Evolutionary conservation across 495 filamentous ascomycete species (phyloP).

Genomic region (Penicillium silybi): DNA sequence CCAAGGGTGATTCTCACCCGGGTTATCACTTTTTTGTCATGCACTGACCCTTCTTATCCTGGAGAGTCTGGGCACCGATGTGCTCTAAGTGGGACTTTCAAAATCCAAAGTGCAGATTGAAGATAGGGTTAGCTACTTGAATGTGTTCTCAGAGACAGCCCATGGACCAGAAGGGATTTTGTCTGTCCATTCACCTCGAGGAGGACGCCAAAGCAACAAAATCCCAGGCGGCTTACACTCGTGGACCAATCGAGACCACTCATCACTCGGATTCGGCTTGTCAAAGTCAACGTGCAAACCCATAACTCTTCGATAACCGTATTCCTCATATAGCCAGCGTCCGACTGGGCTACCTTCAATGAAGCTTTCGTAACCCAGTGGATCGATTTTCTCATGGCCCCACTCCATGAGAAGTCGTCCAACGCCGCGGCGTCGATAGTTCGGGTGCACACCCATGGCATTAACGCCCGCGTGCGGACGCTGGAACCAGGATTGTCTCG

Average conservation of each 20-base stretch:
- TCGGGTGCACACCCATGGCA: constrained; percentile 30
- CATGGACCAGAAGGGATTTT: neutral
- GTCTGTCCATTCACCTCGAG: constrained; percentile 25
- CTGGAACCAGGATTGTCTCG: constrained; percentile 11
- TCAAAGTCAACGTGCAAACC: constrained; percentile 16
- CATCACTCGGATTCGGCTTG: constrained; percentile 24
- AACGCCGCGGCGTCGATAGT: constrained; percentile 29
- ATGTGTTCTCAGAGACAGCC: too few species aligned
- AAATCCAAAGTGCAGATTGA: too few species aligned
- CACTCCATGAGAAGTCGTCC: constrained; percentile 27
- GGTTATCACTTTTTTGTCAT: too few species aligned
- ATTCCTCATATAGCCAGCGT: constrained; percentile 33
- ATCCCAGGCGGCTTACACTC: constrained; percentile 22
- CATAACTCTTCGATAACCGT: constrained; percentile 23
- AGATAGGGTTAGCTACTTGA: too few species aligned
- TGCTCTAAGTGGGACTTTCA: too few species aligned
- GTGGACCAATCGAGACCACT: constrained; percentile 25
- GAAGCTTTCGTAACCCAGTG: too few species aligned
- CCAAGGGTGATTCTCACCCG: too few species aligned
- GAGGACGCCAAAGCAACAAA: constrained; percentile 30
- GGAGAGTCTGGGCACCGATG: too few species aligned
- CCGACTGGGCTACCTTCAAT: neutral
- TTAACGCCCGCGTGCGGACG: constrained; percentile 25
- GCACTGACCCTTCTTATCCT: too few species aligned
- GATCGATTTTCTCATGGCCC: too few species aligned